Evolutionary conservation across 257 asterid genomes (phyloP).

Genomic region (Datura wrightii): DNA sequence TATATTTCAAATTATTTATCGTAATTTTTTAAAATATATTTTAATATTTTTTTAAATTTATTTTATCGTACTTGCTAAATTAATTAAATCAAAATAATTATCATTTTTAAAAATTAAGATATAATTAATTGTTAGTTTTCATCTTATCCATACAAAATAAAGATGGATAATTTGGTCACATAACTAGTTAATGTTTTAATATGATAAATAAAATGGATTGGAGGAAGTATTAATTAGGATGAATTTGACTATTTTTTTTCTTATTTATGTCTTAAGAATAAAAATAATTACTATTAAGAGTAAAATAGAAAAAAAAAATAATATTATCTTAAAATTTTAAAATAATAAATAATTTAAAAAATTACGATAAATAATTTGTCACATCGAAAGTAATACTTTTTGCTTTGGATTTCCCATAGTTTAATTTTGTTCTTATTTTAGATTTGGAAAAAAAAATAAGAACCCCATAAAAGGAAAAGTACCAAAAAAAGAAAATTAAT

Average conservation of each 20-base stretch:
- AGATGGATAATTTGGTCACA: too few relatives aligned
- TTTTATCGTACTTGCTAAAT: too few relatives aligned
- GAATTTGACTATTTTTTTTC: not conserved
- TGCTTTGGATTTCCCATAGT: not conserved
- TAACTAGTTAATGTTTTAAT: too few relatives aligned
- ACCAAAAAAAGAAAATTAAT: not conserved
- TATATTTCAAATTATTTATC: not conserved
- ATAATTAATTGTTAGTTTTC: too few relatives aligned
- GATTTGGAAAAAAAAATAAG: not conserved
- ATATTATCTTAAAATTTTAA: not conserved
- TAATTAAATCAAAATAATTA: too few relatives aligned
- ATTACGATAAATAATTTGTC: too few relatives aligned
- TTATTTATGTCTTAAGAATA: not conserved
- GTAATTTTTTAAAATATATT: accelerated
- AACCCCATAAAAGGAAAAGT: not conserved
- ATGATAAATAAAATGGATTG: not conserved
- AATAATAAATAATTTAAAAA: not conserved
- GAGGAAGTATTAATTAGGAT: not conserved
- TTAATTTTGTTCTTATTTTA: not conserved
- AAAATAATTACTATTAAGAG: not conserved
- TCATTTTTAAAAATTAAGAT: too few relatives aligned
- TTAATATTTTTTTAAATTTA: too few relatives aligned
- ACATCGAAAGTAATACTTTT: not conserved
- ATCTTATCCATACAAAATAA: too few relatives aligned
- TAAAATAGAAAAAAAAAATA: not conserved